Evolutionary conservation across 2,329 filamentous ascomycete species (phyloP).

Genomic region (Epichloe aotearoae): DNA sequence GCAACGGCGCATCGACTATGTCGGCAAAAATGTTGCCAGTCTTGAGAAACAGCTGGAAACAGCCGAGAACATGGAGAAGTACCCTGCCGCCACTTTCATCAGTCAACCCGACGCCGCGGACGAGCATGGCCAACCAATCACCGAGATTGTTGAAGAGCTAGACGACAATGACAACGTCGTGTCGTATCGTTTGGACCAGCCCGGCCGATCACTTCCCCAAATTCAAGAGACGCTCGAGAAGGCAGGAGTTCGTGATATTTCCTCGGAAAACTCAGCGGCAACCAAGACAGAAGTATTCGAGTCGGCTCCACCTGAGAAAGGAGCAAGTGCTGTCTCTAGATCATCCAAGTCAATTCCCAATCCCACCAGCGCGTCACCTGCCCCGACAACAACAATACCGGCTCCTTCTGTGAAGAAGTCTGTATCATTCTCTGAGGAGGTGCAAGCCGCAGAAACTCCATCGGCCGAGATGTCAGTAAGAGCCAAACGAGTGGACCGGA

Average conservation of each 20-base stretch:
- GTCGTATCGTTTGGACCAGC: conserved; percentile 50
- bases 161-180: conserved; percentile 84
- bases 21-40: conserved; percentile 64
- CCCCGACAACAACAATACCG: neutral
- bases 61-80: conserved; percentile 46
- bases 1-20: conserved; percentile 74
- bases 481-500: conserved; percentile 37
- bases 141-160: conserved; percentile 83
- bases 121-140: conserved; percentile 63
- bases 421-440: conserved; percentile 51
- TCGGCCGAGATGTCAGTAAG: conserved; percentile 22
- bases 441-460: conserved; percentile 16
- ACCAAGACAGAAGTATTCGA: neutral
- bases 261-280: conserved; percentile 3
- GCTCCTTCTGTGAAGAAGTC: conserved; percentile 32
- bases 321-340: neutral
- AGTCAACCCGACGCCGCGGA: conserved; percentile 48
- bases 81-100: conserved; percentile 48
- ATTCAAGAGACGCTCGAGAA: conserved; percentile 63
- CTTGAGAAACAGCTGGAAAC: conserved; percentile 59
- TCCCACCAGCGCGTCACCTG: neutral
- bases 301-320: neutral
- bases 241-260: conserved; percentile 49
- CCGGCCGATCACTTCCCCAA: conserved; percentile 52
- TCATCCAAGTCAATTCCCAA: neutral